Evolutionary conservation across 257 asterid genomes (phyloP).

Genomic region (Anisodus tanguticus): DNA sequence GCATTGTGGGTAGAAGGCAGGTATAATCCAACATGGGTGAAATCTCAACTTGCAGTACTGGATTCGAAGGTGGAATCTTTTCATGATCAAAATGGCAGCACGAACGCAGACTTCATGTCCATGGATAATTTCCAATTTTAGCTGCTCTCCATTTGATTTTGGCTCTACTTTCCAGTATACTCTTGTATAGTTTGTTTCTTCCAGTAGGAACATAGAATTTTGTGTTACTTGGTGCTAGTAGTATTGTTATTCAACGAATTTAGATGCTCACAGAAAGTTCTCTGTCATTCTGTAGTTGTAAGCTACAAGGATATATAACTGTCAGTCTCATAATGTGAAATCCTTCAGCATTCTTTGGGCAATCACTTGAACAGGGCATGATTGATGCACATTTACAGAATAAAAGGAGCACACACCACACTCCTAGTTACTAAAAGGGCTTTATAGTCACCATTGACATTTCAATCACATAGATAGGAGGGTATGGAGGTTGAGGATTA

Average conservation of each 20-base stretch:
- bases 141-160: conserved; percentile 30
- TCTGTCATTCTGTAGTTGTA: background rate
- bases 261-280: background rate
- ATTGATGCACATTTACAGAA: background rate
- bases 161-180: conserved; percentile 4
- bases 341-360: background rate
- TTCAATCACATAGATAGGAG: background rate
- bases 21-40: conserved; percentile 89
- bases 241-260: background rate
- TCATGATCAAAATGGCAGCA: conserved; percentile 61
- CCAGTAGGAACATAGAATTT: conserved; percentile 3
- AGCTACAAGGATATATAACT: background rate
- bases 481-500: too few relatives aligned
- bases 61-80: conserved; percentile 78
- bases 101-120: conserved; percentile 53
- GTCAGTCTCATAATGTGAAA: background rate
- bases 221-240: background rate
- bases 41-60: conserved; percentile 81
- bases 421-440: background rate
- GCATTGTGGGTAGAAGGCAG: conserved; percentile 92
- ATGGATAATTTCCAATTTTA: conserved; percentile 62
- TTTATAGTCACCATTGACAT: background rate
- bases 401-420: background rate
- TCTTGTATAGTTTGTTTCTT: conserved; percentile 33
- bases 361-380: background rate